Base-by-base conservation (phyloP, 108 stramenopile species). In the Cyclostephanos tholiformis region DNA sequence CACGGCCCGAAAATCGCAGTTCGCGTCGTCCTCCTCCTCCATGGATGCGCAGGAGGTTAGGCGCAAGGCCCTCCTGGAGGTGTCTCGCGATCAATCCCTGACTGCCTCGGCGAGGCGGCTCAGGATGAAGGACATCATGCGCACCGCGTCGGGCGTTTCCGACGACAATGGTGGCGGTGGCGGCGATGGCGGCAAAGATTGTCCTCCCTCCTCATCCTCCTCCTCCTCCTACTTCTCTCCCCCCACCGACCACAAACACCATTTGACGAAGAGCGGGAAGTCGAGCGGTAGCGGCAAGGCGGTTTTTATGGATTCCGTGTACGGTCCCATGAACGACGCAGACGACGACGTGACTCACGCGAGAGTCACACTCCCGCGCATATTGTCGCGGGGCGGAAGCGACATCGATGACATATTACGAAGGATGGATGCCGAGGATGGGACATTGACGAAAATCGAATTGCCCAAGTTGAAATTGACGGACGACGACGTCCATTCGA, bases 401-500 rank as follows among this genome's bases (percentile, higher is more conserved):
- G n/a, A n/a, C n/a, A 19, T 67, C 30, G 20, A 60, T 12, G 22
- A 52, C 17, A 48, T 75, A 1, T 39, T 75, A 2, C 13, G 48
- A 2, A 29, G 43, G 30, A 41, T 75, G n/a, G 6, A 49, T 23
- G 16, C 26, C 12, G 53, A 66, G 48, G 46, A 67, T 22, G 12
- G 46, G 22, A 25, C 65, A 12, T 13, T 75, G 30, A 75, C 74
- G 20, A 44, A 35, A 0, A 19, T 75, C 7, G 36, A 48, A 48
- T 48, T 75, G 35, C 64, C 63, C 25, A 61, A 69, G 43, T 26
- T 56, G 46, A 60, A 56, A 19, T 25, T 77, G 1, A 44, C 58
- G 9, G 76, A 77, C 38, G 63, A 20, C 27, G 52, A 69, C 12
- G 55, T 77, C 57, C 58, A 70, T 12, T 69, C 76, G 14, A 36